phyloP scores from a whole-genome alignment of 1,139 yeast species.

The Debaryomycetaceae sp. region DNA sequence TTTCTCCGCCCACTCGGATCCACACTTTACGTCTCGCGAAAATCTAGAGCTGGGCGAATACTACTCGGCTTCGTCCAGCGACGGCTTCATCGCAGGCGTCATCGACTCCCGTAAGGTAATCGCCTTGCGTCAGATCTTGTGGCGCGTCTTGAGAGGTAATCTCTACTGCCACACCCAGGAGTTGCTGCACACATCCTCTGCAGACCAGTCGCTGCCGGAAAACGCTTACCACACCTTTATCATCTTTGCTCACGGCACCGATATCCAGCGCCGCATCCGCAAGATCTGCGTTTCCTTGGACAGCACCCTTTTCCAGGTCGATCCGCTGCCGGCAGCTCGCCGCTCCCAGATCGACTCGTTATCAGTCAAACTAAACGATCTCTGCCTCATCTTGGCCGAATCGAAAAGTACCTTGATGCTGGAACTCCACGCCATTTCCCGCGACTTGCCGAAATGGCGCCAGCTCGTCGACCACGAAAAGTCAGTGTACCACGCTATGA shows the following conservation, averaged over 20 bases:
- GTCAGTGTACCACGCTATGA: constrained; percentile 57
- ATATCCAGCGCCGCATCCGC: constrained; percentile 28
- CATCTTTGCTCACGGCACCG: constrained; percentile 34
- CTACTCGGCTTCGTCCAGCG: constrained; percentile 8
- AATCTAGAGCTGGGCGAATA: constrained; percentile 16
- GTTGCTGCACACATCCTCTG: constrained; percentile 44
- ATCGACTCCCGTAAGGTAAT: constrained; percentile 62
- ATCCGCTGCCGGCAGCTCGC: constrained; percentile 18
- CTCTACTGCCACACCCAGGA: constrained; percentile 65
- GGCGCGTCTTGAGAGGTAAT: constrained; percentile 92
- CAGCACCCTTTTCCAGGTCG: constrained; percentile 31
- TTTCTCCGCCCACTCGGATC: constrained; percentile 28
- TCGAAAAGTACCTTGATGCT: constrained; percentile 52
- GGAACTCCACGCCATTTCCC: constrained; percentile 64
- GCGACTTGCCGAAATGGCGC: constrained; percentile 63
- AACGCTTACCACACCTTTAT: constrained; percentile 33
- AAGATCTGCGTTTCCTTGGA: constrained; percentile 38
- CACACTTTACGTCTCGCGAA: neutral
- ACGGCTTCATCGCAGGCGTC: constrained; percentile 68
- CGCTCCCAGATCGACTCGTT: constrained; percentile 44
- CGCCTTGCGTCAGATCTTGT: constrained; percentile 73
- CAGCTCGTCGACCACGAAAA: constrained; percentile 60
- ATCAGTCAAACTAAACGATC: constrained; percentile 44
- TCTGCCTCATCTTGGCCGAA: constrained; percentile 43
- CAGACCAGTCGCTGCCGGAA: constrained; percentile 20